phyloP scores from a whole-genome alignment of 73 alveolate genomes.

The Paramecium sexaurelia region DNA sequence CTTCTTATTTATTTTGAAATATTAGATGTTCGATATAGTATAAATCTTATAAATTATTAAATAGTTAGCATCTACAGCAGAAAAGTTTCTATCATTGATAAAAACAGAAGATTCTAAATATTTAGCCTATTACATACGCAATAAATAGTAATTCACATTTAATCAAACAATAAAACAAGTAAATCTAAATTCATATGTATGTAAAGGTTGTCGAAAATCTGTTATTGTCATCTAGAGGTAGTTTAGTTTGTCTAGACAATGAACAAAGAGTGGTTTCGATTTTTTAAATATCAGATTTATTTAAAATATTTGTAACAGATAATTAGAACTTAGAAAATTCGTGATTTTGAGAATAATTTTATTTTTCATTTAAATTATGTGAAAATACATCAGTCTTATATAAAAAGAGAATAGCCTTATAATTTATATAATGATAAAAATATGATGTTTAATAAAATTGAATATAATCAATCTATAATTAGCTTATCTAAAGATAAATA shows the following conservation, averaged over 20 bases:
- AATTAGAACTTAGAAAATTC: background rate
- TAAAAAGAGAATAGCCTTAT: too few species aligned
- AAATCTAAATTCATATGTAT: background rate
- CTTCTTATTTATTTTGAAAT: conserved; percentile 31
- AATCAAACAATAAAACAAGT: conserved; percentile 12
- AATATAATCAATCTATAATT: too few species aligned
- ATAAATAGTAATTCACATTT: background rate
- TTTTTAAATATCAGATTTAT: conserved; percentile 26
- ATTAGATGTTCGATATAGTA: conserved; percentile 54
- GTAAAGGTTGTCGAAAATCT: conserved; percentile 41
- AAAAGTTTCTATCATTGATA: background rate
- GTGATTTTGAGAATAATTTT: background rate
- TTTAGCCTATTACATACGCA: background rate
- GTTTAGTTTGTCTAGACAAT: conserved; percentile 8
- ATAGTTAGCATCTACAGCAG: conserved; percentile 31
- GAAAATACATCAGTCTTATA: background rate
- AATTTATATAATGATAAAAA: too few species aligned
- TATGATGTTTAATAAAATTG: too few species aligned
- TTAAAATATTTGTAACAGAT: background rate
- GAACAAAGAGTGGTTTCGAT: background rate
- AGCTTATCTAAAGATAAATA: too few species aligned
- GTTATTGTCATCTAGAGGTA: conserved; percentile 8
- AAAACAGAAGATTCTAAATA: conserved; percentile 18
- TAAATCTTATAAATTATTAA: background rate
- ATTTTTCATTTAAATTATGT: background rate